Evolutionary conservation across 192 early-diverging fungal genomes (phyloP), one percentile per base, ranked within the genome.

Genomic region (Dimargaris cristalligena): DNA sequence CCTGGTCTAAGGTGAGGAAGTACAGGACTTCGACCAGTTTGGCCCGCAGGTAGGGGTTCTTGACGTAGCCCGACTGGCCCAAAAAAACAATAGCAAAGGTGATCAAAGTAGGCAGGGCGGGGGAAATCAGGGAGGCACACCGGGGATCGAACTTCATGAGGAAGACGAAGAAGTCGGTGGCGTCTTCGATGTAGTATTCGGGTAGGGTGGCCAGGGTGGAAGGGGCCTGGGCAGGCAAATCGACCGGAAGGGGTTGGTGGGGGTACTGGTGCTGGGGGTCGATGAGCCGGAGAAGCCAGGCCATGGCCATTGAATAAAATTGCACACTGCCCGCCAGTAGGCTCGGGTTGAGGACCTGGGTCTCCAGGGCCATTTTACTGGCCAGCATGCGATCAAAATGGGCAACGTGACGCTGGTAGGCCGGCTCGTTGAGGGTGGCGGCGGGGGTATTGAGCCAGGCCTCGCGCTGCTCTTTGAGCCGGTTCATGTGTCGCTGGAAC

Each of bases 31-130:
- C 95, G 2, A 93, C 88, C 29, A 97, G 72, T 50, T 92, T 94
- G 31, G 88, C 86, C 62, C 94, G 94, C 61, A 99, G 62, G 62
- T 99, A 88, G 22, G 95, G 95, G 65, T 97, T 99, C 74, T 88
- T 87, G 60, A 97, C 78, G 52, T 86, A 90, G 3, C 65, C 62
- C 0, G 87, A 78, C 56, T 88, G 88, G 16, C 75, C 72, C 63
- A 97, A 71, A 65, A 97, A 85, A 4, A 79, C 76, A 66, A 94
- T 84, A 4, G 78, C 74, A 59, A 94, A 93, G 1, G 60, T 52
- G 13, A 60, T 48, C 29, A 71, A 75, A 13, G 30, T 4, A 0
- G 10, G 9, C 54, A 56, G 29, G 11, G 29, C 34, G 31, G 18
- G 16, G 20, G 20, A 34, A 8, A 56, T 33, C 41, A 76, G 68